phyloP scores from a whole-genome alignment of 2,329 filamentous ascomycete genomes.

The Ceratocystis albifundus region DNA sequence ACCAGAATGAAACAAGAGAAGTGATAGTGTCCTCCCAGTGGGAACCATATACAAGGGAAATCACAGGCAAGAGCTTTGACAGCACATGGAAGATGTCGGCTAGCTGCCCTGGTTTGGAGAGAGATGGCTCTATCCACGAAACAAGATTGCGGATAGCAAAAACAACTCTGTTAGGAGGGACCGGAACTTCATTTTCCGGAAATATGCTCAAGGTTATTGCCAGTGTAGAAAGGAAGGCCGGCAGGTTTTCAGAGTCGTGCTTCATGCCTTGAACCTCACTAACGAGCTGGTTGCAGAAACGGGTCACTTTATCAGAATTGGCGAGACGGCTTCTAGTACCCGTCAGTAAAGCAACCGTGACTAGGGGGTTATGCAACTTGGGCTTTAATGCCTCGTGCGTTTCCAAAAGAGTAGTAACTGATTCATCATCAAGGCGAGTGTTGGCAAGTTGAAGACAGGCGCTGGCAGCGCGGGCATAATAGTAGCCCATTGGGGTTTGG shows the following conservation, averaged over 20 bases:
- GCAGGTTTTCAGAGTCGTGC: constrained; percentile 35
- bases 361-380: constrained; percentile 42
- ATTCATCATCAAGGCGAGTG: background rate
- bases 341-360: constrained; percentile 32
- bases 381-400: background rate
- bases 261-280: constrained; percentile 47
- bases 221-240: constrained; percentile 42
- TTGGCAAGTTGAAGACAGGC: background rate
- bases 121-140: constrained; percentile 48
- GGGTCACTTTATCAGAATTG: constrained; percentile 8
- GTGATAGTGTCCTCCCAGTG: constrained; percentile 64
- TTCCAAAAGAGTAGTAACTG: background rate
- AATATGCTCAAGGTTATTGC: constrained; percentile 44
- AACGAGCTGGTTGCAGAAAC: constrained; percentile 47
- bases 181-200: constrained; percentile 41
- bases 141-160: constrained; percentile 73
- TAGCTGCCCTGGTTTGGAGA: constrained; percentile 28
- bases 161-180: constrained; percentile 58
- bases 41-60: constrained; percentile 73
- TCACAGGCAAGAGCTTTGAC: constrained; percentile 54
- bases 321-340: constrained; percentile 16
- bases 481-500: background rate
- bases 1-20: constrained; percentile 29
- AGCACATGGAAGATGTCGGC: constrained; percentile 46
- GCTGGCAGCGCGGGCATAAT: constrained; percentile 3